These are phyloP conservation scores for Globisporangium barbulae DNA, from an alignment of 352 stramenopile genomes.

Conservation along the genomic window DNA sequence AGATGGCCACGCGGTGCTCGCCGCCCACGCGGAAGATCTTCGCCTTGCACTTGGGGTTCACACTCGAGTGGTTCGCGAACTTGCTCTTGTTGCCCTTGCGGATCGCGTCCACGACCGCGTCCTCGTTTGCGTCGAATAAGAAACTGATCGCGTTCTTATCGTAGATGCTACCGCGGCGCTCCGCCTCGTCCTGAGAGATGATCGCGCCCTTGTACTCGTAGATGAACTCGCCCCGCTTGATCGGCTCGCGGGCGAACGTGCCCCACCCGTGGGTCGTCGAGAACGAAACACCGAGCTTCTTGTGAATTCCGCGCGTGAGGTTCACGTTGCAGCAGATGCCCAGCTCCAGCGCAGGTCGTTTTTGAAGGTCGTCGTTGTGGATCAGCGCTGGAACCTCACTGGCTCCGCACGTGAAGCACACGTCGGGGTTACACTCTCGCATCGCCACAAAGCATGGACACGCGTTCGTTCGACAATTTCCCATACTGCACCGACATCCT, in stretches of 20 bases:
- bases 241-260: constrained; percentile 53
- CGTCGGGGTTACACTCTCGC: constrained; percentile 56
- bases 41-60: constrained; percentile 74
- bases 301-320: constrained; percentile 52
- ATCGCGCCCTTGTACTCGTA: constrained; percentile 68
- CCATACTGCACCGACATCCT: constrained; percentile 49
- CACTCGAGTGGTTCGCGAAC: constrained; percentile 81
- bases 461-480: constrained; percentile 60
- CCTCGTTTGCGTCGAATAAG: constrained; percentile 90
- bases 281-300: constrained; percentile 56
- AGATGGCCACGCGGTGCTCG: constrained; percentile 91
- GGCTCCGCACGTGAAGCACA: constrained; percentile 55
- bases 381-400: constrained; percentile 48
- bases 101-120: constrained; percentile 89
- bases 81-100: constrained; percentile 93
- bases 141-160: constrained; percentile 87
- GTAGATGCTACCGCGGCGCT: constrained; percentile 79
- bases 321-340: constrained; percentile 73
- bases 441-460: constrained; percentile 59
- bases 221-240: constrained; percentile 66
- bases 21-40: constrained; percentile 82
- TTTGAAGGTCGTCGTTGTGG: constrained; percentile 30
- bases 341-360: constrained; percentile 31
- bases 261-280: constrained; percentile 66
- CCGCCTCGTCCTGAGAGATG: constrained; percentile 66